Conservation (phyloP, 768 basidiomycete genomes). For the Amanita fuliginea region DNA sequence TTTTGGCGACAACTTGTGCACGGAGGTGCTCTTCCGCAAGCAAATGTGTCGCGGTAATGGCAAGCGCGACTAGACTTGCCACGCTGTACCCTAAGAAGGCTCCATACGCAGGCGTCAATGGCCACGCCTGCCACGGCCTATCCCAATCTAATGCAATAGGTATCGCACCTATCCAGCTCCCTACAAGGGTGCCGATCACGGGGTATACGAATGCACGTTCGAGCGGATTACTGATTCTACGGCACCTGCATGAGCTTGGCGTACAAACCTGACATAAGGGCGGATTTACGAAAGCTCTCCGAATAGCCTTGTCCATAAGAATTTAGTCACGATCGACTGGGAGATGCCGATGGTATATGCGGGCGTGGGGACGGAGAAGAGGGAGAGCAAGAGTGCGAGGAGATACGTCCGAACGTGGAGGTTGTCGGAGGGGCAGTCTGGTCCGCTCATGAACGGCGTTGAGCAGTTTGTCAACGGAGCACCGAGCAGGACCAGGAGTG, state of each 20-base stretch:
- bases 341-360: constrained; percentile 55
- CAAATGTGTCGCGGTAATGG: constrained; percentile 25
- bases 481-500: constrained; percentile 55
- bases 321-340: constrained; percentile 38
- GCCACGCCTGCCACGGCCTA: constrained; percentile 95
- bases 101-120: constrained; percentile 66
- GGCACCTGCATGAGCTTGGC: neutral
- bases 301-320: constrained; percentile 73
- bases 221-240: constrained; percentile 46
- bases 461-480: constrained; percentile 56
- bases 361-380: constrained; percentile 56
- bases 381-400: constrained; percentile 56
- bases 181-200: constrained; percentile 55
- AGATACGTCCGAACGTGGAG: constrained; percentile 45
- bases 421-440: constrained; percentile 10
- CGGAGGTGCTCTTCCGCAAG: constrained; percentile 20
- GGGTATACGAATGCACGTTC: constrained; percentile 80
- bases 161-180: constrained; percentile 73
- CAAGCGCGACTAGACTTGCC: constrained; percentile 46
- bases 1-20: constrained; percentile 6
- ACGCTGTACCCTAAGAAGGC: constrained; percentile 57
- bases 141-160: constrained; percentile 96
- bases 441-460: constrained; percentile 1
- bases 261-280: constrained; percentile 1
- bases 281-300: constrained; percentile 66